phyloP scores from a whole-genome alignment of 192 early-diverging fungal genomes.

The Dissophora globulifera region DNA sequence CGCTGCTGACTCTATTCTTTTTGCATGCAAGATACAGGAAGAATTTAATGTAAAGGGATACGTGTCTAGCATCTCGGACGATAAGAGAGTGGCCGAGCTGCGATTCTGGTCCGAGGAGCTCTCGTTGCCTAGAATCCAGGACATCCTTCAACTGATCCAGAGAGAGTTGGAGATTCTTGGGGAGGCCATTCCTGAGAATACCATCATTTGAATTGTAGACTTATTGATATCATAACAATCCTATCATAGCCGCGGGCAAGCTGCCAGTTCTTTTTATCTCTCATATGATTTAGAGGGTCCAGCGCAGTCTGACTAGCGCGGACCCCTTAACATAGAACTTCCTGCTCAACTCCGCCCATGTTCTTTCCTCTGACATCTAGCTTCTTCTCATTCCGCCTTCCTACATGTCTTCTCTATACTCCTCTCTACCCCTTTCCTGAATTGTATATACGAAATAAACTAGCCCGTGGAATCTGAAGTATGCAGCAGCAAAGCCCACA shows the following conservation, averaged over 20 bases:
- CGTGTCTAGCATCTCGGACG: conserved; percentile 5
- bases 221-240: too few relatives aligned
- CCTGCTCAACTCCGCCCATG: too few relatives aligned
- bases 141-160: conserved; percentile 13
- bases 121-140: neutral
- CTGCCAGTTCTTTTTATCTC: too few relatives aligned
- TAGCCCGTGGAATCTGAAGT: neutral
- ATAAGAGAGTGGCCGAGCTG: neutral
- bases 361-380: neutral
- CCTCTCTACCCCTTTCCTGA: neutral
- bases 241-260: too few relatives aligned
- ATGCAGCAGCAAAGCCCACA: conserved; percentile 23
- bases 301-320: too few relatives aligned
- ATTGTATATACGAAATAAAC: neutral
- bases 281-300: too few relatives aligned
- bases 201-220: too few relatives aligned
- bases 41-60: conserved; percentile 5
- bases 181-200: neutral
- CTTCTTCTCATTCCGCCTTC: neutral
- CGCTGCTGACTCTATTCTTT: too few relatives aligned
- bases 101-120: conserved; percentile 15
- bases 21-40: neutral
- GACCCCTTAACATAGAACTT: too few relatives aligned
- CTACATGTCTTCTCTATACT: neutral
- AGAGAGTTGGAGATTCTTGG: conserved; percentile 15